Evolutionary conservation across 2,329 filamentous ascomycete genomes (phyloP), one percentile per base, ranked within the genome.

Genomic region (Cordyceps fumosorosea): DNA sequence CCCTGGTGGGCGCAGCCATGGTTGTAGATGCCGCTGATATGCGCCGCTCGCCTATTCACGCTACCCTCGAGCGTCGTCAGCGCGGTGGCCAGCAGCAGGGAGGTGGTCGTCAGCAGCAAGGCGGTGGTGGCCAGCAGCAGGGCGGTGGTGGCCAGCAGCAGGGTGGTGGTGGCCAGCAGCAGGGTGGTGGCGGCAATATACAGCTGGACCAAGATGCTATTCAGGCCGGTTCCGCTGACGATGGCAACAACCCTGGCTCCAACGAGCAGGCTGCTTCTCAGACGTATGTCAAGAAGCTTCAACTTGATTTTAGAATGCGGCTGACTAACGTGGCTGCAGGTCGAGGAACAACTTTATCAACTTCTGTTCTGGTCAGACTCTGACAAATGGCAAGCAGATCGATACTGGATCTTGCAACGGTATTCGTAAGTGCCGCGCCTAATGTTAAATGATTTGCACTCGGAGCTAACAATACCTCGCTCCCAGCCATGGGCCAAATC

Each of bases 321-420:
- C 68, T 72, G 66, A 71, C 62, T 72, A 66, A 71, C 62, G 37
- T 8, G 29, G 12, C 26, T n/a, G n/a, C 60, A 86, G 83, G 65
- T 83, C 86, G 66, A 64, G 74, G 20, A 75, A 77, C 75, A 87
- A 87, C 75, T 86, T 86, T 70, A 84, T 86, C 79, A 86, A 86
- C 78, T 84, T 85, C 71, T 86, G 84, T 69, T 64, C 72, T 5
- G 82, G 80, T 52, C 67, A 80, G 70, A 80, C 76, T 0, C 70
- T 85, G 54, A 88, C 85, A 65, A 85, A 89, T 68, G 86, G 85
- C 68, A 73, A 80, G 32, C 85, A 88, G 71, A 76, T 81, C 57
- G 76, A 76, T 63, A 72, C 67, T 5, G 86, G 86, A 22, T 88
- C 85, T 42, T 89, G 86, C 75, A 89, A 88, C 71, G 82, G 82